These are phyloP conservation scores for Exidia glandulosa DNA, from an alignment of 768 basidiomycete species.

Conservation along the genomic window DNA sequence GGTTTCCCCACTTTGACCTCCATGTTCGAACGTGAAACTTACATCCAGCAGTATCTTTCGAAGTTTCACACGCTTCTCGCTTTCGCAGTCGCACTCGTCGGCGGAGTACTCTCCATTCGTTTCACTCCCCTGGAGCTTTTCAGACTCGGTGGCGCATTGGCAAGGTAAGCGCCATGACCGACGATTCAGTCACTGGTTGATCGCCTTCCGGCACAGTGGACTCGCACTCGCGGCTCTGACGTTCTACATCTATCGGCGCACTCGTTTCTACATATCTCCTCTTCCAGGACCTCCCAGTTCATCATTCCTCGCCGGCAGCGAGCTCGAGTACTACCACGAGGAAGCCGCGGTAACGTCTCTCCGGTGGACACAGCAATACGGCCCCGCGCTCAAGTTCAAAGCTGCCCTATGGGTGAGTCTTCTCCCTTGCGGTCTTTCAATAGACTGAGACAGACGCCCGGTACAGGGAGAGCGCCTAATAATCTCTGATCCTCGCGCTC, in stretches of 20 bases:
- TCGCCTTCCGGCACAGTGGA: background rate
- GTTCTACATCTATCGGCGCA: background rate
- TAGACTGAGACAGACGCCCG: background rate
- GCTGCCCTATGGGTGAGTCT: conserved; percentile 11
- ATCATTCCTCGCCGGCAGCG: background rate
- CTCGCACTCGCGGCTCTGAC: background rate
- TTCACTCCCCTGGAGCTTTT: no score
- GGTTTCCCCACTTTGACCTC: no score
- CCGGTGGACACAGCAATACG: conserved; percentile 7
- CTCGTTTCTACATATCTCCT: background rate
- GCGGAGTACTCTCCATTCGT: no score
- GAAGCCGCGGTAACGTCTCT: background rate
- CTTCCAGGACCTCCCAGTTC: background rate
- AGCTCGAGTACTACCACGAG: background rate
- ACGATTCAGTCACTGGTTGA: background rate
- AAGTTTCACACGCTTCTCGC: background rate
- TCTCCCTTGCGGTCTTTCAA: background rate
- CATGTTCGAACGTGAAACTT: background rate
- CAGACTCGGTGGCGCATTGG: background rate
- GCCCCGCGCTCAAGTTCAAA: conserved; percentile 7
- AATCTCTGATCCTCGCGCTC: conserved; percentile 33
- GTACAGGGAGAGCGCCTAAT: conserved; percentile 24
- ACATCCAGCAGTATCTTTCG: background rate
- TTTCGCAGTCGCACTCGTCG: background rate
- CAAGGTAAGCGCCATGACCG: background rate